Percentiles rank a stretch among this genome's conserved stretches.
phyloP scores from a whole-genome alignment of 768 basidiomycete species.

The Podaxis sp. region DNA sequence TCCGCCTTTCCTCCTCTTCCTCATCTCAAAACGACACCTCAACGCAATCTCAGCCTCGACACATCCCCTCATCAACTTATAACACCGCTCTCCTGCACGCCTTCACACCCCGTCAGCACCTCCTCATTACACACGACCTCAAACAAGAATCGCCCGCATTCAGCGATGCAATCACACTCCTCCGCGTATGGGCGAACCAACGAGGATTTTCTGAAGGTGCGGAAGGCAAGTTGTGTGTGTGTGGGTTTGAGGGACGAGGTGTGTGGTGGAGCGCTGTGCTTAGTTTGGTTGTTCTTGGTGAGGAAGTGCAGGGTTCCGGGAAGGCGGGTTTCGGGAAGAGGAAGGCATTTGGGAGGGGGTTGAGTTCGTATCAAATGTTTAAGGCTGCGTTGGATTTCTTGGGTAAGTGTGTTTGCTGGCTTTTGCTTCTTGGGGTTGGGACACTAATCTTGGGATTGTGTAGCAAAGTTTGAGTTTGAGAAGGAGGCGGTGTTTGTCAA shows the following conservation, averaged over 20 bases:
- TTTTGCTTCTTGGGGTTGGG: neutral
- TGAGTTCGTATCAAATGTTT: constrained; percentile 91
- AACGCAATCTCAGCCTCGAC: constrained; percentile 23
- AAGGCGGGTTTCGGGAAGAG: constrained; percentile 34
- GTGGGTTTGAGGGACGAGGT: constrained; percentile 71
- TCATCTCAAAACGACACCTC: constrained; percentile 17
- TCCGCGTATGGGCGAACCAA: constrained; percentile 90
- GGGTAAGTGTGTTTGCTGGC: constrained; percentile 43
- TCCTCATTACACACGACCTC: constrained; percentile 53
- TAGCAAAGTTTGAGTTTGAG: constrained; percentile 73
- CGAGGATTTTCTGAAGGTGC: constrained; percentile 70
- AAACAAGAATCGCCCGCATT: constrained; percentile 64
- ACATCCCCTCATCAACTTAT: constrained; percentile 70
- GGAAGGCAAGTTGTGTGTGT: constrained; percentile 45
- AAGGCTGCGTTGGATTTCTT: constrained; percentile 83
- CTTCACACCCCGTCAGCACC: constrained; percentile 47
- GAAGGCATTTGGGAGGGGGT: constrained; percentile 69
- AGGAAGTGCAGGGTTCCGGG: constrained; percentile 42
- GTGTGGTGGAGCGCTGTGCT: constrained; percentile 69
- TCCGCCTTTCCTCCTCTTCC: constrained; percentile 27
- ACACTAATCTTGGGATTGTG: neutral
- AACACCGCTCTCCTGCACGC: constrained; percentile 68
- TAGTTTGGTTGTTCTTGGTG: constrained; percentile 63
- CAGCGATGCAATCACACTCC: constrained; percentile 69
- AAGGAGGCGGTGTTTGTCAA: constrained; percentile 61